Conservation (phyloP, 192 early-diverging fungal genomes). For the Phycomyces nitens region DNA sequence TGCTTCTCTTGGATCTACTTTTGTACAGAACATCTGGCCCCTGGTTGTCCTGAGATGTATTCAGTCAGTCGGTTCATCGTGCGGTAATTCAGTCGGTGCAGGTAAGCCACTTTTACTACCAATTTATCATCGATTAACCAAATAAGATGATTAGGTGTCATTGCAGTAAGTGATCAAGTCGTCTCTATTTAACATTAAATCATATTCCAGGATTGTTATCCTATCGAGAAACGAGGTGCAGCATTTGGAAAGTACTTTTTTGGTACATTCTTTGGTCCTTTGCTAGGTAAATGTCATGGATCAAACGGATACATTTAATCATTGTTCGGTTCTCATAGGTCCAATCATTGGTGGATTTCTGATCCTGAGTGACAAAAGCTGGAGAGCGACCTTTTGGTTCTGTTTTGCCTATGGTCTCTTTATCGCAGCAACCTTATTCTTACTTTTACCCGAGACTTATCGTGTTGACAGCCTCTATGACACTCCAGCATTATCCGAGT, state of each 20-base stretch:
- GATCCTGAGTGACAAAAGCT: slow-evolving; percentile 31
- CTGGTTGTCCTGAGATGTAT: slow-evolving; percentile 41
- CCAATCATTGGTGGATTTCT: slow-evolving; percentile 45
- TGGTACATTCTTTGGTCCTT: slow-evolving; percentile 22
- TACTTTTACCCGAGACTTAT: slow-evolving; percentile 44
- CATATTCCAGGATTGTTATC: slow-evolving; percentile 13
- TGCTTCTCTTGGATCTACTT: slow-evolving; percentile 42
- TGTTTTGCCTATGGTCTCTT: slow-evolving; percentile 35
- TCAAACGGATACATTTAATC: not conserved
- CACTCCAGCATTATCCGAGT: not conserved
- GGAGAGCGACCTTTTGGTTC: slow-evolving; percentile 45
- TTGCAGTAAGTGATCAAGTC: slow-evolving; percentile 4
- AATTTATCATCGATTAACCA: too few relatives aligned
- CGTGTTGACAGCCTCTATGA: slow-evolving; percentile 26
- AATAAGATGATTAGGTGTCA: not conserved
- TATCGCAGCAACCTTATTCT: slow-evolving; percentile 37
- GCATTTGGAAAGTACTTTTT: slow-evolving; percentile 27
- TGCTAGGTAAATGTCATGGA: too few relatives aligned
- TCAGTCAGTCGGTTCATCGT: slow-evolving; percentile 40
- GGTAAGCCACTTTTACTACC: slow-evolving; percentile 8
- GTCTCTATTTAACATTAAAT: not conserved
- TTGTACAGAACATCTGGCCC: slow-evolving; percentile 27
- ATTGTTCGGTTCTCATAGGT: not conserved
- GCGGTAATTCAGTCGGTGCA: slow-evolving; percentile 39
- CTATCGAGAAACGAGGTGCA: slow-evolving; percentile 16